Conservation (phyloP, 495 filamentous ascomycete species). For the Xylaria venustula region DNA sequence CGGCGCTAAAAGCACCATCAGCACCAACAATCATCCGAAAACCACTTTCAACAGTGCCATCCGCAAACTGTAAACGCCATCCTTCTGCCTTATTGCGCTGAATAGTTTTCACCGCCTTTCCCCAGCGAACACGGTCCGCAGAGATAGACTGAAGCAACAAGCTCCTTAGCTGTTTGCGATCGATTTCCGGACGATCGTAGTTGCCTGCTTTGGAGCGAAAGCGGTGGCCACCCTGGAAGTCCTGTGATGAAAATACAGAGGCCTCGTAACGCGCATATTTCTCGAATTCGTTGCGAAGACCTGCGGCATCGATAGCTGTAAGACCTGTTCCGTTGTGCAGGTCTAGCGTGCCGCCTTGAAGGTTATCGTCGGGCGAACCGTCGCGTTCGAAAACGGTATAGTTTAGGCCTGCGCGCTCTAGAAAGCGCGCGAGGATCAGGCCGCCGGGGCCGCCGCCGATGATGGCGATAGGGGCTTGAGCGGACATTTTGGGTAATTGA, state of each 20-base stretch:
- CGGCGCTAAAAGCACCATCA: constrained; percentile 37
- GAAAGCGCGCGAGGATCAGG: constrained; percentile 50
- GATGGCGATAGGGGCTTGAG: constrained; percentile 42
- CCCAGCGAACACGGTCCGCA: constrained; percentile 30
- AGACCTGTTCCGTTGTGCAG: constrained; percentile 46
- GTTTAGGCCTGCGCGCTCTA: constrained; percentile 37
- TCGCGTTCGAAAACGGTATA: constrained; percentile 50
- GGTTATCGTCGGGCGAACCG: constrained; percentile 14
- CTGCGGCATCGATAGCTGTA: constrained; percentile 40
- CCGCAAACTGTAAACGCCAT: constrained; percentile 22
- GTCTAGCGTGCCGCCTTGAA: constrained; percentile 52
- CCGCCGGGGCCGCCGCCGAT: constrained; percentile 56
- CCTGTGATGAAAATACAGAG: constrained; percentile 21
- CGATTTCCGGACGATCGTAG: constrained; percentile 30
- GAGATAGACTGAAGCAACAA: constrained; percentile 46
- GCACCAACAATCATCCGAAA: constrained; percentile 34
- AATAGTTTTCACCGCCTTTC: not conserved
- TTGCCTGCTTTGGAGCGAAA: not conserved
- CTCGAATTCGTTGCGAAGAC: constrained; percentile 42
- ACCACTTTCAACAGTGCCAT: constrained; percentile 22
- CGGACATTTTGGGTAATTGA: not conserved
- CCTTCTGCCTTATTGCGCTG: not conserved
- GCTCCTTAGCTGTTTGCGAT: constrained; percentile 41
- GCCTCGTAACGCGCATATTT: constrained; percentile 32
- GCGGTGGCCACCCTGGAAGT: not conserved